Evolutionary conservation across 2,329 filamentous ascomycete genomes (phyloP), one percentile per base, ranked within the genome.

Genomic region (Cladophialophora immunda): DNA sequence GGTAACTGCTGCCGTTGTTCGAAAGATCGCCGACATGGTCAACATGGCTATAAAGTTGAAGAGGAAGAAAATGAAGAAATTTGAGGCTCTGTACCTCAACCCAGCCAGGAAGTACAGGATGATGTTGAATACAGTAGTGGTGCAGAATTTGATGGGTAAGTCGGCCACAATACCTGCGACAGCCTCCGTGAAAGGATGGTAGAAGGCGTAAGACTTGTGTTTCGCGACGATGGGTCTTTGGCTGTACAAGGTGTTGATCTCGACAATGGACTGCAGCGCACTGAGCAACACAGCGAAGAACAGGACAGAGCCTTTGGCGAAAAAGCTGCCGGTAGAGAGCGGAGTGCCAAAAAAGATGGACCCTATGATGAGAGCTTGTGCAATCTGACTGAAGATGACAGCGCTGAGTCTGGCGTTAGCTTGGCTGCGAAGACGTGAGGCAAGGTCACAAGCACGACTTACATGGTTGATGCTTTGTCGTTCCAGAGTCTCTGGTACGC

Each of bases 271-370:
- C 1, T 90, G 73, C 3, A 91, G 76, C 64, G 83, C 81, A 73
- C 90, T 88, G 75, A 85, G 88, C 0, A 92, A 78, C 0, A 90
- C 78, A 0, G 88, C 80, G 57, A 90, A 84, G 80, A 91, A 92
- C 4, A 89, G 77, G 0, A 88, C 85, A 57, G 89, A 89, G 0
- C 84, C 83, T 73, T 90, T 90, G 71, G 86, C 74, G 74, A 91
- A 91, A 0, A 91, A 76, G 13, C 89, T 89, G 0, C 77, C 81
- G 0, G 87, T 86, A 56, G 84, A 86, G 27, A 79, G 67, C 0
- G 88, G 84, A 0, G 87, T 86, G 60, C 87, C 82, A 76, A 90
- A 92, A 77, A 91, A 92, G 2, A 91, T 80, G 0, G 88, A 90
- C 4, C 89, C 89, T 1, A 84, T 81, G 64, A 91, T 86, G 5